phyloP scores from a whole-genome alignment of 768 basidiomycete genomes.

The Podaxis sp. region DNA sequence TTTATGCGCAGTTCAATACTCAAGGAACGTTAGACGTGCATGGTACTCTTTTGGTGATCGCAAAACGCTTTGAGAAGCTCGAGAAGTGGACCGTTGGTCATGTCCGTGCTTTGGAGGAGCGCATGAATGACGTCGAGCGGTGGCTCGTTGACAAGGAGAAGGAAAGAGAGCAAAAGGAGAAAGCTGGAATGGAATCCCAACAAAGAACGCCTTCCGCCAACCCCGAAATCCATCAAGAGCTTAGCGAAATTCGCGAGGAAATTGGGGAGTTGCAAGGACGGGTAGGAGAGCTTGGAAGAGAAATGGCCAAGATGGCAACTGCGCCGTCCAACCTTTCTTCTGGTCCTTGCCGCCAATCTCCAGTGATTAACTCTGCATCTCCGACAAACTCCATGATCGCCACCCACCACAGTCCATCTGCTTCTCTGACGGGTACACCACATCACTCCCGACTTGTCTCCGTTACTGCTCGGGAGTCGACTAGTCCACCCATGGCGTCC shows the following conservation, averaged over 20 bases:
- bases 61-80: conserved; percentile 83
- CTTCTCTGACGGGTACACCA: conserved; percentile 39
- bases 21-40: conserved; percentile 76
- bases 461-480: conserved; percentile 57
- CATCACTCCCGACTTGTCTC: conserved; percentile 36
- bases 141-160: conserved; percentile 87
- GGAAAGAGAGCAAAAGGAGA: conserved; percentile 46
- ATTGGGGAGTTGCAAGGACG: conserved; percentile 73
- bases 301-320: conserved; percentile 73
- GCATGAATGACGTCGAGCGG: conserved; percentile 89
- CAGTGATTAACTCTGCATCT: conserved; percentile 19
- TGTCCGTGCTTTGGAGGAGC: conserved; percentile 84
- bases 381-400: conserved; percentile 13
- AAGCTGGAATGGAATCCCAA: conserved; percentile 15
- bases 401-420: conserved; percentile 22
- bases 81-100: conserved; percentile 91
- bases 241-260: conserved; percentile 64
- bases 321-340: conserved; percentile 50
- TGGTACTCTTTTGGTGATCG: conserved; percentile 71
- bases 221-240: conserved; percentile 34
- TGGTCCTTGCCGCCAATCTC: conserved; percentile 47
- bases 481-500: conserved; percentile 61
- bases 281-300: conserved; percentile 71
- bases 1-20: conserved; percentile 74
- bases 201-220: conserved; percentile 13